Conservation (phyloP, 768 basidiomycete species). For the Pulveroboletus frians region DNA sequence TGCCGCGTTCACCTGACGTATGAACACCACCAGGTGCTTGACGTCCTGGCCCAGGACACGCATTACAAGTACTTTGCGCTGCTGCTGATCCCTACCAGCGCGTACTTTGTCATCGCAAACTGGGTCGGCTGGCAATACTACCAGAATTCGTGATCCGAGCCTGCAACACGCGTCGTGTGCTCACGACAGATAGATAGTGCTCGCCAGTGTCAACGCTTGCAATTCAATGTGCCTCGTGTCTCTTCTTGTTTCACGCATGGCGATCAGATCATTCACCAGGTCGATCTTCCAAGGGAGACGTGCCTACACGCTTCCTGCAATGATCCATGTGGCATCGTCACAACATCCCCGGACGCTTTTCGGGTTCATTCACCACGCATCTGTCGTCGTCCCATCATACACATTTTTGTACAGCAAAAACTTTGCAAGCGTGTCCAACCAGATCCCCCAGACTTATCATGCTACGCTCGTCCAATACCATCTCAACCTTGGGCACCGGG, state of each 20-base stretch:
- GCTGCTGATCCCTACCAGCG: conserved; percentile 71
- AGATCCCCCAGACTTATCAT: conserved; percentile 7
- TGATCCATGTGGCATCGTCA: conserved; percentile 18
- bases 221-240: conserved; percentile 24
- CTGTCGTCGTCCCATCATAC: not conserved
- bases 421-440: conserved; percentile 14
- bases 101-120: conserved; percentile 93
- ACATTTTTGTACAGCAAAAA: conserved; percentile 3
- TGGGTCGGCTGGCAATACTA: conserved; percentile 99
- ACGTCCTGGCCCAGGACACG: conserved; percentile 59
- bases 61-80: conserved; percentile 90
- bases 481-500: not conserved
- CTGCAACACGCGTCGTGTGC: conserved; percentile 3
- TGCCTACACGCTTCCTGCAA: conserved; percentile 18
- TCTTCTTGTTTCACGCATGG: conserved; percentile 7
- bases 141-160: conserved; percentile 63
- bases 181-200: conserved; percentile 6
- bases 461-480: conserved; percentile 15
- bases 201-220: conserved; percentile 4
- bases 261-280: conserved; percentile 19
- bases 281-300: conserved; percentile 13
- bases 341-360: not conserved
- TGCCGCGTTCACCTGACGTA: conserved; percentile 18
- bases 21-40: conserved; percentile 46
- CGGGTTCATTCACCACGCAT: conserved; percentile 14